phyloP scores from a whole-genome alignment of 805 yeast species.

The Candida quercuum region DNA sequence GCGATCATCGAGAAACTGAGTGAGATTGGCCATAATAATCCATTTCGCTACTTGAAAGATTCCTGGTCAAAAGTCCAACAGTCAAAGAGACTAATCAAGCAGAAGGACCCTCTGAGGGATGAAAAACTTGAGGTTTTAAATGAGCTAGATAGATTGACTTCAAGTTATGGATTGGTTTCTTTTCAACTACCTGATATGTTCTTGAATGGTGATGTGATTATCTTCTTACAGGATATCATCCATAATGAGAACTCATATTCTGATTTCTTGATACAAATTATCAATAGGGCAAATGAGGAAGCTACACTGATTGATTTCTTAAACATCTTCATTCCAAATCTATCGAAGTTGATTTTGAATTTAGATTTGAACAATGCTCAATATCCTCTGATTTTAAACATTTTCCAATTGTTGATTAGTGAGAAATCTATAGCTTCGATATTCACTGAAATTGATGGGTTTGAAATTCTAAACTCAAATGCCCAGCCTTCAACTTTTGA shows the following conservation, averaged over 20 bases:
- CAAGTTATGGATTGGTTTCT: conserved; percentile 62
- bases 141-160: conserved; percentile 42
- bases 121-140: conserved; percentile 36
- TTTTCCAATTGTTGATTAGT: conserved; percentile 52
- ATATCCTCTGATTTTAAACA: conserved; percentile 47
- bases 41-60: conserved; percentile 42
- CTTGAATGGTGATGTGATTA: conserved; percentile 24
- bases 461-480: conserved; percentile 38
- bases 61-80: conserved; percentile 39
- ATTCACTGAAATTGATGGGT: conserved; percentile 52
- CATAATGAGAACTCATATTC: conserved; percentile 23
- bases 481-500: conserved; percentile 50
- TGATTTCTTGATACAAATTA: conserved; percentile 52
- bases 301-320: conserved; percentile 59
- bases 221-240: conserved; percentile 26
- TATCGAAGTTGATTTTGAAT: conserved; percentile 30
- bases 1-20: conserved; percentile 51
- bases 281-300: conserved; percentile 58
- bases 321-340: conserved; percentile 37
- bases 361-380: conserved; percentile 44
- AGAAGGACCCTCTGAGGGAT: conserved; percentile 33
- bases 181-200: conserved; percentile 60
- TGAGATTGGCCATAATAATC: conserved; percentile 43
- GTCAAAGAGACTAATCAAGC: conserved; percentile 36
- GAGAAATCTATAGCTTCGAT: conserved; percentile 57